phyloP scores from a whole-genome alignment of 345 rosid species.

The Mangifera indica region DNA sequence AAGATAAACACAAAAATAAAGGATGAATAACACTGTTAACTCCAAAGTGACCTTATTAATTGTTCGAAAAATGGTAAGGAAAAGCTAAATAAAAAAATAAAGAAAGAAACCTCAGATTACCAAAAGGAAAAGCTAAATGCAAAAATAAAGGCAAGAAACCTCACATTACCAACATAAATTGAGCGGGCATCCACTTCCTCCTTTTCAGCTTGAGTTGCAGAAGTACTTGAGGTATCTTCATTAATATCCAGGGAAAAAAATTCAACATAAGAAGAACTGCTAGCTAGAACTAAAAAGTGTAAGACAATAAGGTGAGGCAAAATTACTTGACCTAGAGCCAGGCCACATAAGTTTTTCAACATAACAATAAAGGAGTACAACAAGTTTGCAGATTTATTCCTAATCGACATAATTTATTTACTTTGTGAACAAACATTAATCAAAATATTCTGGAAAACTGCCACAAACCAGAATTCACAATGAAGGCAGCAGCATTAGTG shows the following conservation, averaged over 20 bases:
- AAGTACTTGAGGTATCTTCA: conserved; percentile 68
- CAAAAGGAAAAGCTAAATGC: conserved; percentile 27
- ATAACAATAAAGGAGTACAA: background rate
- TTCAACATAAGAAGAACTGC: background rate
- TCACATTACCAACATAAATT: conserved; percentile 96
- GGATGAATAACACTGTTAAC: background rate
- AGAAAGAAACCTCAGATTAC: conserved; percentile 71
- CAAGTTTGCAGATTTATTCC: background rate
- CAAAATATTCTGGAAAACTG: background rate
- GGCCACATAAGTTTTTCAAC: background rate
- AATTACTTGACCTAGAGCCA: background rate
- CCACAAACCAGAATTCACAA: background rate
- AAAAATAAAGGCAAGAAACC: conserved; percentile 29
- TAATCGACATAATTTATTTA: background rate
- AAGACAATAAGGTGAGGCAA: background rate
- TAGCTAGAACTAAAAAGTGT: background rate
- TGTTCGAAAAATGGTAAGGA: background rate
- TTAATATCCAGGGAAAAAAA: conserved; percentile 19
- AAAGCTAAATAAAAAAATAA: background rate
- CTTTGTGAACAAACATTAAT: background rate
- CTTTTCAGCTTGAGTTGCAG: conserved; percentile 82
- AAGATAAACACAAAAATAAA: background rate
- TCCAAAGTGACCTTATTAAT: background rate
- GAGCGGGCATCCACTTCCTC: conserved; percentile 98
- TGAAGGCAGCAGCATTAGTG: background rate